phyloP scores from a whole-genome alignment of 345 rosid species.

The Luvunga scandens region DNA sequence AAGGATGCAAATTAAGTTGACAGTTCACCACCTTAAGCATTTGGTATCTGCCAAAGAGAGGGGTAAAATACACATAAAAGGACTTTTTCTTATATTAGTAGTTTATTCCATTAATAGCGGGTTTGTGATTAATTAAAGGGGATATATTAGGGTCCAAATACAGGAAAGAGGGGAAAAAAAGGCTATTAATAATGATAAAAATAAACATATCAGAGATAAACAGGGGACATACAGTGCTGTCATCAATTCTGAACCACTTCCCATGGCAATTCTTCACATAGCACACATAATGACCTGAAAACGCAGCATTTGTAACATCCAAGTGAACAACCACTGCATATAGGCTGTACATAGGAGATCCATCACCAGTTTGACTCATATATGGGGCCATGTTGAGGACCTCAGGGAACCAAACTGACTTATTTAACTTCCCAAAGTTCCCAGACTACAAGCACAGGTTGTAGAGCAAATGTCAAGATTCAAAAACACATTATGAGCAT shows the following conservation, averaged over 20 bases:
- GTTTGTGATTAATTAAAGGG: background rate
- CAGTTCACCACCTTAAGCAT: background rate
- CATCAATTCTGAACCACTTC: constrained; percentile 82
- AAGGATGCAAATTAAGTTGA: background rate
- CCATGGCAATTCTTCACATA: constrained; percentile 62
- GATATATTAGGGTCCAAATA: background rate
- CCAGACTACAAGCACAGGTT: constrained; percentile 53
- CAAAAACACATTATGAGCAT: constrained; percentile 7
- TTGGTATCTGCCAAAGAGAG: background rate
- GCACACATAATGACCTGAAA: constrained; percentile 89
- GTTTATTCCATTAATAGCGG: no score
- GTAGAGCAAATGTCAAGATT: constrained; percentile 11
- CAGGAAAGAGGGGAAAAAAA: background rate
- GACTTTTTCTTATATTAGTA: no score
- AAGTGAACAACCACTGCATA: constrained; percentile 87
- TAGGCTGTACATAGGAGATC: constrained; percentile 61
- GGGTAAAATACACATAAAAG: background rate
- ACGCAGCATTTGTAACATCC: constrained; percentile 67
- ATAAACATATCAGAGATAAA: background rate
- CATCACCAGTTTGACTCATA: constrained; percentile 53
- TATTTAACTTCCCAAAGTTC: constrained; percentile 77
- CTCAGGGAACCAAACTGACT: constrained; percentile 74
- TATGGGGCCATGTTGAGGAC: constrained; percentile 67
- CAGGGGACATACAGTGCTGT: constrained; percentile 50
- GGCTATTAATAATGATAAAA: background rate